phyloP scores from a whole-genome alignment of 2,329 filamentous ascomycete species.

The Blastomyces percursus region DNA sequence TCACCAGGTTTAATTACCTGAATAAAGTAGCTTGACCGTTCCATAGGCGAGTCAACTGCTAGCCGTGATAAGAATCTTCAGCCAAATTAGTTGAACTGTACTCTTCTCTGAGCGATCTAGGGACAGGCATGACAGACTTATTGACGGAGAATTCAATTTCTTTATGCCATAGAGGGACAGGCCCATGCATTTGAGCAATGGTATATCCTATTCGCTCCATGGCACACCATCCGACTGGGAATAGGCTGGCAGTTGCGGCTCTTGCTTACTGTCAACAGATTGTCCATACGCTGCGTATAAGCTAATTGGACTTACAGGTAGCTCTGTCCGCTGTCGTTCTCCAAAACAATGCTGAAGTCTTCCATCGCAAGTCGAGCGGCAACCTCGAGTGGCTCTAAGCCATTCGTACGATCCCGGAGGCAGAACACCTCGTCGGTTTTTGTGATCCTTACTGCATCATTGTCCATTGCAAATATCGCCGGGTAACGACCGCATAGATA shows the following conservation, averaged over 20 bases:
- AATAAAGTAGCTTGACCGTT: conserved; percentile 41
- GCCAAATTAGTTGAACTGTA: conserved; percentile 5
- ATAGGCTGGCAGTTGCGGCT: conserved; percentile 42
- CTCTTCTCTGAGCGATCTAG: not conserved
- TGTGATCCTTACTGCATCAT: conserved; percentile 25
- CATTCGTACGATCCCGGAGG: conserved; percentile 25
- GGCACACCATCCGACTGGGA: conserved; percentile 44
- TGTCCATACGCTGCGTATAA: not conserved
- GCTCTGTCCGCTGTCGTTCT: conserved; percentile 37
- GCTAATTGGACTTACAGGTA: conserved; percentile 33
- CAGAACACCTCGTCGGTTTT: conserved; percentile 36
- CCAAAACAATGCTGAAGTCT: conserved; percentile 41
- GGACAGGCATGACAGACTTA: conserved; percentile 23
- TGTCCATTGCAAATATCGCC: conserved; percentile 32
- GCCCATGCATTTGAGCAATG: conserved; percentile 37
- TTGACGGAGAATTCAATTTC: conserved; percentile 35
- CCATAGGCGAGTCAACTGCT: conserved; percentile 35
- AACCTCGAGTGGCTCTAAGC: conserved; percentile 38
- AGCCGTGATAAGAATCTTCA: conserved; percentile 39
- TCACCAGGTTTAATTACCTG: conserved; percentile 34
- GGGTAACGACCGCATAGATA: conserved; percentile 39
- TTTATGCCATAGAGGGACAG: conserved; percentile 42
- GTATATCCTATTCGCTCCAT: conserved; percentile 40
- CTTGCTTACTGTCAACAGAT: conserved; percentile 18
- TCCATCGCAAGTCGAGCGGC: conserved; percentile 42